These are phyloP conservation scores for Wickerhamiella galacta DNA, from an alignment of 805 yeast species.

Conservation along the genomic window DNA sequence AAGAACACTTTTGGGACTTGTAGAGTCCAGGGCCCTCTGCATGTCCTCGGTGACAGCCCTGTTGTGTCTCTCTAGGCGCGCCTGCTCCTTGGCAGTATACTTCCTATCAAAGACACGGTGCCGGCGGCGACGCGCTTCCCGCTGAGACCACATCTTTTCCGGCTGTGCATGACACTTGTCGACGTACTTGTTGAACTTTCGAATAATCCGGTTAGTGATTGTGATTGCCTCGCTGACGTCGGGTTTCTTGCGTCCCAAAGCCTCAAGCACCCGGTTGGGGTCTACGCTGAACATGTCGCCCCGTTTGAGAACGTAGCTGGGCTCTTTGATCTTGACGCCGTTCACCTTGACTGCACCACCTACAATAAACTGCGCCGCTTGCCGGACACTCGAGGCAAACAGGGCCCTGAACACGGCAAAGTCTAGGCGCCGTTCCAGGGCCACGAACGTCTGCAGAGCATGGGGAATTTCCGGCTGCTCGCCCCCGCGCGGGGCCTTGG, in stretches of 20 bases:
- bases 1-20: slow-evolving; percentile 21
- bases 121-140: slow-evolving; percentile 13
- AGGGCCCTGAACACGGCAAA: slow-evolving; percentile 78
- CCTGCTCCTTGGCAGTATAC: slow-evolving; percentile 8
- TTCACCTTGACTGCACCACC: slow-evolving; percentile 75
- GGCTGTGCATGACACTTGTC: slow-evolving; percentile 41
- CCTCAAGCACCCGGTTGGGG: slow-evolving; percentile 72
- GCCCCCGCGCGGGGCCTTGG: slow-evolving; percentile 8
- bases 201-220: slow-evolving; percentile 55
- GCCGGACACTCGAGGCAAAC: slow-evolving; percentile 88
- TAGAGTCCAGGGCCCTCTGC: slow-evolving; percentile 21
- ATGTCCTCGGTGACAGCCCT: slow-evolving; percentile 27
- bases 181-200: slow-evolving; percentile 61
- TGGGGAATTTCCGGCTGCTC: slow-evolving; percentile 54
- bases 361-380: slow-evolving; percentile 75
- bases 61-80: slow-evolving; percentile 29
- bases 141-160: slow-evolving; percentile 32
- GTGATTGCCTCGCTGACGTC: slow-evolving; percentile 47
- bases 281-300: slow-evolving; percentile 79
- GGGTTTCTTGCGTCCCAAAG: slow-evolving; percentile 78
- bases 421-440: slow-evolving; percentile 76
- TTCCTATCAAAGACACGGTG: slow-evolving; percentile 13
- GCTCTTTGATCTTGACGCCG: slow-evolving; percentile 61
- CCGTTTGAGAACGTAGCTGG: slow-evolving; percentile 57
- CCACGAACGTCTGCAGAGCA: slow-evolving; percentile 75